Evolutionary conservation across 371 early-diverging fungal genomes (phyloP), one percentile per base, ranked within the genome.

Genomic region (Apophysomyces sp.): DNA sequence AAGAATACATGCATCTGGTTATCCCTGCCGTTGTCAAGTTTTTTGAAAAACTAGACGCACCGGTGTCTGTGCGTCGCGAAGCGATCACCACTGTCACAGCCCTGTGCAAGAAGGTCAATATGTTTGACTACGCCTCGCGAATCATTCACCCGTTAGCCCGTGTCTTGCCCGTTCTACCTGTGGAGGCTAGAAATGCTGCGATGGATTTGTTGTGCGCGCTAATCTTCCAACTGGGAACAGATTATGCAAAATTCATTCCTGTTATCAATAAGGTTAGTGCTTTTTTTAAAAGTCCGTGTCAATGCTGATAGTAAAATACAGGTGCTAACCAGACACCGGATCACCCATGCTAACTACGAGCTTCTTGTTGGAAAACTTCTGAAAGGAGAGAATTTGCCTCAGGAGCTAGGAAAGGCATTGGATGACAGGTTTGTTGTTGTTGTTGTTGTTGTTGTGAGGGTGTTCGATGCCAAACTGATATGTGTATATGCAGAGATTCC

Each of bases 1-100:
- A 98, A 68, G 95, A 96, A 57, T 95, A 95, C 65, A 84, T 97
- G 81, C 94, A 94, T 65, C 77, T 98, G 24, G 91, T 97, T 8
- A 86, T 97, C 52, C 98, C 97, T 4, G 90, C 88, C 5, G 83
- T 98, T 12, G 89, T 97, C 52, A 74, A 81, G 41, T 82, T 94
- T 41, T 88, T 96, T 65, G 96, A 95, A 66, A 82, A 85, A 29
- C 75, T 85, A 0, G 92, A 91, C 52, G 81, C 83, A 0, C 88
- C 91, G 0, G 60, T 80, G 3, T 61, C 62, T 16, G 74, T 96
- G n/a, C 86, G 94, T 36, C 87, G 83, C 39, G 74, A 85, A 24
- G 92, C 96, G 1, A 87, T 97, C 18, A 69, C 79, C 28, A 89
- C 95, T n/a, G 87, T 95, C 30, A 92, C 89, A 0, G 84, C 89